Percentiles rank a stretch among this genome's conserved stretches.
phyloP scores from a whole-genome alignment of 371 early-diverging fungal species.

The Chytridium lagenaria region DNA sequence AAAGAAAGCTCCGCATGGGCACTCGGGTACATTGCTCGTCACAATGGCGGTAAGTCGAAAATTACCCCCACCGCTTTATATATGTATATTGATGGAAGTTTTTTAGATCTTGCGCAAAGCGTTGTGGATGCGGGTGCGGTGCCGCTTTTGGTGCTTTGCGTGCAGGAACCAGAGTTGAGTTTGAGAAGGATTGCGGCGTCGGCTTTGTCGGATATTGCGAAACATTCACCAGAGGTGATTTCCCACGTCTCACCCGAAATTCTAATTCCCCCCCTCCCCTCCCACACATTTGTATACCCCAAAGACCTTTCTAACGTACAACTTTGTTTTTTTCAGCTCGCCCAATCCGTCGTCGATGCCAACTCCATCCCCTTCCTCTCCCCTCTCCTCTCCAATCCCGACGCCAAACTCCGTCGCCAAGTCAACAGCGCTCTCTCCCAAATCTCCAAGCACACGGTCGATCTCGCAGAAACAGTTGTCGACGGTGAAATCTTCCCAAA shows the following conservation, averaged over 20 bases:
- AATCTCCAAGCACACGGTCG: slow-evolving; percentile 63
- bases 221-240: slow-evolving; percentile 57
- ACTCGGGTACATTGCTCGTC: slow-evolving; percentile 63
- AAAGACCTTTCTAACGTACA: no score
- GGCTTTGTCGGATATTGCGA: slow-evolving; percentile 59
- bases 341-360: slow-evolving; percentile 61
- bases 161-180: slow-evolving; percentile 62
- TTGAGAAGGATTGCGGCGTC: slow-evolving; percentile 61
- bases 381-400: slow-evolving; percentile 53
- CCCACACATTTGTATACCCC: no score
- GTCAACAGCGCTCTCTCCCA: slow-evolving; percentile 58
- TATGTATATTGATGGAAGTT: neutral
- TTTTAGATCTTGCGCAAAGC: slow-evolving; percentile 57
- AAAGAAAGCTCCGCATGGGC: slow-evolving; percentile 66
- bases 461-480: slow-evolving; percentile 62
- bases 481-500: slow-evolving; percentile 63
- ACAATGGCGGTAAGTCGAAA: slow-evolving; percentile 53
- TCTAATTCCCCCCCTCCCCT: neutral
- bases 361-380: slow-evolving; percentile 56
- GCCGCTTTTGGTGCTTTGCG: slow-evolving; percentile 62
- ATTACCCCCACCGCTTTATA: neutral
- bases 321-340: no score
- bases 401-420: slow-evolving; percentile 61
- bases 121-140: slow-evolving; percentile 61
- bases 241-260: neutral